phyloP scores from a whole-genome alignment of 2,329 filamentous ascomycete species.

The Ceratocystis papillata region DNA sequence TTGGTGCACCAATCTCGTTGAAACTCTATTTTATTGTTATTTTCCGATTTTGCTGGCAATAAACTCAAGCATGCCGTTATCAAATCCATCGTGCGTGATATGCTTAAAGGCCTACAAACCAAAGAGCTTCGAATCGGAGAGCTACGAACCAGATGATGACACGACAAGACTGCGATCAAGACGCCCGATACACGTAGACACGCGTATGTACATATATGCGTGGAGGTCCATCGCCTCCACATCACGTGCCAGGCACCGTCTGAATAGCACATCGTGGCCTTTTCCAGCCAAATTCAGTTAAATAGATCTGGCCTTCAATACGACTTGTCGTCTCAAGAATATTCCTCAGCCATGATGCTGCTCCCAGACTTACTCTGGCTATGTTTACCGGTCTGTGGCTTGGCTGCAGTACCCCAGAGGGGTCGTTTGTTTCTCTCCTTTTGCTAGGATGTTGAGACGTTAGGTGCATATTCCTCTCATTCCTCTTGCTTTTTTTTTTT shows the following conservation, averaged over 20 bases:
- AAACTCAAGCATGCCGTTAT: neutral
- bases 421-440: neutral
- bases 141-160: neutral
- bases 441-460: conserved; percentile 7
- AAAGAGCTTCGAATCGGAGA: neutral
- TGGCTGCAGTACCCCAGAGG: neutral
- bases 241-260: neutral
- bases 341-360: neutral
- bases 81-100: too few species aligned
- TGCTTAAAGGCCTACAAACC: too few species aligned
- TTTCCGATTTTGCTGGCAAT: neutral
- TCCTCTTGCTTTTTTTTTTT: neutral
- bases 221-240: neutral
- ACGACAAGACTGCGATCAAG: neutral
- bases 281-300: neutral
- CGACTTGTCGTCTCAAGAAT: conserved; percentile 6
- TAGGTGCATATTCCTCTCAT: conserved; percentile 3
- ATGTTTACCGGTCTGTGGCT: neutral
- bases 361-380: neutral
- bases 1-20: neutral
- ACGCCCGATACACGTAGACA: neutral
- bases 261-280: neutral
- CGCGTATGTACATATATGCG: neutral
- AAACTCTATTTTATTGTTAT: neutral
- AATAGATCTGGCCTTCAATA: neutral